Evolutionary conservation across 2,329 filamentous ascomycete genomes (phyloP).

Genomic region (Venturia nashicola): DNA sequence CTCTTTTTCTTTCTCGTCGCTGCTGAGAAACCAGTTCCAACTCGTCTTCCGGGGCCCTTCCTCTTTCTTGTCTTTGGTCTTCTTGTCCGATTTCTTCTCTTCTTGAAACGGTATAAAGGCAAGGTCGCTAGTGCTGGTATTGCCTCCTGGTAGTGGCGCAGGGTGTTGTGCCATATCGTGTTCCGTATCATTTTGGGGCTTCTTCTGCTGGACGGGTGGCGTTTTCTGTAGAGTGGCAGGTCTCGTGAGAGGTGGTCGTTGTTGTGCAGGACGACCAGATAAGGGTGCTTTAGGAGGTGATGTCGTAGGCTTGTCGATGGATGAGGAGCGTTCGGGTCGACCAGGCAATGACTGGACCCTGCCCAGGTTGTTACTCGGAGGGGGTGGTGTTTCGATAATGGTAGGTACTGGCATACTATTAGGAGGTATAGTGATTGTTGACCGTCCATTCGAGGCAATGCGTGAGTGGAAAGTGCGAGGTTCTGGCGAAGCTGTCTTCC

Average conservation of each 20-base stretch:
- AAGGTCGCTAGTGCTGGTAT: constrained; percentile 60
- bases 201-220: constrained; percentile 24
- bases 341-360: constrained; percentile 9
- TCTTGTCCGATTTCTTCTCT: constrained; percentile 60
- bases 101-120: constrained; percentile 68
- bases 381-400: constrained; percentile 53
- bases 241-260: constrained; percentile 9
- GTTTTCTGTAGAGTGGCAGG: constrained; percentile 22
- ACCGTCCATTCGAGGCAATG: constrained; percentile 43
- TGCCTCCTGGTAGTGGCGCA: constrained; percentile 57
- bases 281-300: constrained; percentile 19
- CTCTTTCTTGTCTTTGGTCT: constrained; percentile 57
- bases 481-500: constrained; percentile 24
- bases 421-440: constrained; percentile 38
- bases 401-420: constrained; percentile 36
- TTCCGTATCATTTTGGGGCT: constrained; percentile 26
- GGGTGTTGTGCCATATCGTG: constrained; percentile 55
- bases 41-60: constrained; percentile 61
- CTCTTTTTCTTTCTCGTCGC: constrained; percentile 61
- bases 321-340: constrained; percentile 41
- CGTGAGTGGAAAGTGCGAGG: constrained; percentile 42
- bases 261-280: constrained; percentile 14
- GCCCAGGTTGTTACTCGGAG: constrained; percentile 9
- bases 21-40: constrained; percentile 63
- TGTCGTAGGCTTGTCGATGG: constrained; percentile 14